Evolutionary conservation across 1,139 yeast species (phyloP).

Genomic region (Lodderomyces beijingensis): DNA sequence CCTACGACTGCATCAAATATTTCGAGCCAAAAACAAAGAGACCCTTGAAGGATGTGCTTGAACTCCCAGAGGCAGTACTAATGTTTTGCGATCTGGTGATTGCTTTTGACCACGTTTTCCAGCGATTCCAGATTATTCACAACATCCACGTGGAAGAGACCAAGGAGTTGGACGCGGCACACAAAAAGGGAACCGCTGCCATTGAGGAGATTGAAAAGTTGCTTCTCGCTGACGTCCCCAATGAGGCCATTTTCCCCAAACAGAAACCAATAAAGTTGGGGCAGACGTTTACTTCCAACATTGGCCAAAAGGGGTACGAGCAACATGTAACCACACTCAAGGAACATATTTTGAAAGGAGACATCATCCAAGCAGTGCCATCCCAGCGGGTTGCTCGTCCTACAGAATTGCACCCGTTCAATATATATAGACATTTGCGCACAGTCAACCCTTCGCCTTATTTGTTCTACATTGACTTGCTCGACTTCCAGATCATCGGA

Average conservation of each 20-base stretch:
- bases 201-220: constrained; percentile 55
- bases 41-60: constrained; percentile 68
- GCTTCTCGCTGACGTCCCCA: constrained; percentile 37
- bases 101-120: constrained; percentile 92
- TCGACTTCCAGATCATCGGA: constrained; percentile 92
- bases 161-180: constrained; percentile 43
- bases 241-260: constrained; percentile 36
- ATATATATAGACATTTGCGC: constrained; percentile 88
- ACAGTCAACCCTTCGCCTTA: constrained; percentile 97
- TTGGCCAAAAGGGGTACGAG: constrained; percentile 93
- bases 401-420: constrained; percentile 92
- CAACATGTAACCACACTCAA: constrained; percentile 69
- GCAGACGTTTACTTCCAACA: constrained; percentile 75
- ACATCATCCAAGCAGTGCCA: constrained; percentile 95
- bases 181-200: constrained; percentile 50
- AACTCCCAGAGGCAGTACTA: constrained; percentile 85
- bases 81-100: constrained; percentile 89
- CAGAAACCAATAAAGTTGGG: constrained; percentile 67
- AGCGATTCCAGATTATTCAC: constrained; percentile 83
- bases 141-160: constrained; percentile 55
- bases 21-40: constrained; percentile 88
- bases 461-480: constrained; percentile 84
- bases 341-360: constrained; percentile 82
- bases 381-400: constrained; percentile 96
- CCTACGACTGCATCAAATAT: constrained; percentile 93